These are phyloP conservation scores for Bremia lactucae DNA, from an alignment of 352 stramenopile genomes.

Conservation along the genomic window DNA sequence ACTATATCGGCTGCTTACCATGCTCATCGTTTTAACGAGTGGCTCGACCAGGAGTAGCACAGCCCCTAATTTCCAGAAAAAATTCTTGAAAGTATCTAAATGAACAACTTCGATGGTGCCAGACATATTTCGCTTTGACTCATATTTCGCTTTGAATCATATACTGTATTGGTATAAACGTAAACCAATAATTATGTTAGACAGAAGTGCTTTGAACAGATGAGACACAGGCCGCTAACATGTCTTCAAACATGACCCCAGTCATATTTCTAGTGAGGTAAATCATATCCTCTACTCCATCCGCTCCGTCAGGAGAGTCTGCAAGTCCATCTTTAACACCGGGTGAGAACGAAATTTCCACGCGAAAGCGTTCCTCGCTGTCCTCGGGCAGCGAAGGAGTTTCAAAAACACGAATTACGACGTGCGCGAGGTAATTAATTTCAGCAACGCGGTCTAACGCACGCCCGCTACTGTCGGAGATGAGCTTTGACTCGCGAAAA, in stretches of 20 bases:
- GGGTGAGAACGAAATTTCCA: slow-evolving; percentile 79
- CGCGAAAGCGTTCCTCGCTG: slow-evolving; percentile 73
- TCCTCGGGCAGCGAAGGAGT: slow-evolving; percentile 79
- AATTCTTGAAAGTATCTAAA: neutral
- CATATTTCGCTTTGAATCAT: no score
- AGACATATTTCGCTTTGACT: neutral
- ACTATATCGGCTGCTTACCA: slow-evolving; percentile 76
- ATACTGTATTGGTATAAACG: slow-evolving; percentile 11
- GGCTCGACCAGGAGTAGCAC: slow-evolving; percentile 70
- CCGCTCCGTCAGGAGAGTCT: slow-evolving; percentile 2
- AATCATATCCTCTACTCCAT: slow-evolving; percentile 55
- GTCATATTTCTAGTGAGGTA: slow-evolving; percentile 83
- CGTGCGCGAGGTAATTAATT: slow-evolving; percentile 97
- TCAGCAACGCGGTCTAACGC: slow-evolving; percentile 86
- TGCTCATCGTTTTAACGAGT: slow-evolving; percentile 69
- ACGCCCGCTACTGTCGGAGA: slow-evolving; percentile 53
- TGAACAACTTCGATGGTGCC: no score
- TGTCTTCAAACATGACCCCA: slow-evolving; percentile 83
- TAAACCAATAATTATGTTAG: slow-evolving; percentile 3
- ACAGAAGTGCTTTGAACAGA: slow-evolving; percentile 42
- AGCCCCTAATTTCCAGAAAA: no score
- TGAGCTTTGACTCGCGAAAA: slow-evolving; percentile 72
- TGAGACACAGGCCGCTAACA: slow-evolving; percentile 75
- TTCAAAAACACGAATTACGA: slow-evolving; percentile 98
- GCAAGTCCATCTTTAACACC: slow-evolving; percentile 42